Evolutionary conservation across 768 basidiomycete genomes (phyloP).

Genomic region (Psilocybe cubensis): DNA sequence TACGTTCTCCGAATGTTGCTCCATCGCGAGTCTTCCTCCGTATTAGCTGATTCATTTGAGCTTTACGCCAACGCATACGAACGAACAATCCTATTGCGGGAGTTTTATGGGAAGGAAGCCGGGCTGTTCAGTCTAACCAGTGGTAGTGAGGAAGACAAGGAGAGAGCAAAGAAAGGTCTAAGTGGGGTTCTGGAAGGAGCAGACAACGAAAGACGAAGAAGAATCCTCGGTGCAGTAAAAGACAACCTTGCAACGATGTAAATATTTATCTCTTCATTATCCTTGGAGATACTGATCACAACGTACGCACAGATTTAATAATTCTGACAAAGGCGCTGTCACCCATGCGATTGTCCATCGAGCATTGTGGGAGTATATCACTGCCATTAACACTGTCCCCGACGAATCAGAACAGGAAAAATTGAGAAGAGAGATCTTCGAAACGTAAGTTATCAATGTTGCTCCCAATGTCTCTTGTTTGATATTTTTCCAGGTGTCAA

Average conservation of each 20-base stretch:
- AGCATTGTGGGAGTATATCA: slow-evolving; percentile 84
- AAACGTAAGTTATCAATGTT: slow-evolving; percentile 52
- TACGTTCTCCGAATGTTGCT: slow-evolving; percentile 77
- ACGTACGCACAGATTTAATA: slow-evolving; percentile 69
- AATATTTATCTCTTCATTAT: slow-evolving; percentile 25
- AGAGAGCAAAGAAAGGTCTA: slow-evolving; percentile 66
- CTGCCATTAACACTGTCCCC: slow-evolving; percentile 55
- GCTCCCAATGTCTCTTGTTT: background rate
- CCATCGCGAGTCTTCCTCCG: slow-evolving; percentile 82
- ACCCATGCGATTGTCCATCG: slow-evolving; percentile 89
- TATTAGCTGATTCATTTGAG: slow-evolving; percentile 89
- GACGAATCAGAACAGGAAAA: slow-evolving; percentile 76
- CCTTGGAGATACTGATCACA: slow-evolving; percentile 2
- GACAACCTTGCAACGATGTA: slow-evolving; percentile 80
- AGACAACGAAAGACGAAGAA: slow-evolving; percentile 64
- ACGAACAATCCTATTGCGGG: slow-evolving; percentile 75
- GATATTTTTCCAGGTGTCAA: slow-evolving; percentile 57
- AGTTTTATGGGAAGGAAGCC: slow-evolving; percentile 92
- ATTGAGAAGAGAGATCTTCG: slow-evolving; percentile 77
- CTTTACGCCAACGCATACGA: slow-evolving; percentile 87
- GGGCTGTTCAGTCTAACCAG: slow-evolving; percentile 62
- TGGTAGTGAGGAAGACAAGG: slow-evolving; percentile 66
- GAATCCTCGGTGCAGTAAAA: slow-evolving; percentile 70
- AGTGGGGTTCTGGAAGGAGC: slow-evolving; percentile 66
- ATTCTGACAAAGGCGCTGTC: slow-evolving; percentile 87